Evolutionary conservation across 2,329 filamentous ascomycete genomes (phyloP).

Genomic region (Penicillium italicum): DNA sequence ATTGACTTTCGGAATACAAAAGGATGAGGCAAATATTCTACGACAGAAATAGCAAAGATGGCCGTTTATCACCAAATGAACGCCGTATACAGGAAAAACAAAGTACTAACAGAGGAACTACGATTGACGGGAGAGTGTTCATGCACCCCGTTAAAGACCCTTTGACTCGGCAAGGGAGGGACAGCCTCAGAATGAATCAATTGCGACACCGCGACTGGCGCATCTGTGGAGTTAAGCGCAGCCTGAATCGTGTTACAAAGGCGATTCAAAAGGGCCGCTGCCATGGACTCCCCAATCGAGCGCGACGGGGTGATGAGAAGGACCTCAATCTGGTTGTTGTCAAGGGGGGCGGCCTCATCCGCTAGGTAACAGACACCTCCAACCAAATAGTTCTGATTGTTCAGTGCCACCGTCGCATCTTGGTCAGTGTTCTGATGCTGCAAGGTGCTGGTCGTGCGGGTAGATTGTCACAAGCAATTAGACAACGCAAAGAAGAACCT

Average conservation of each 20-base stretch:
- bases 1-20: too few relatives aligned
- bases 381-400: background rate
- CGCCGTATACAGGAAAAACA: too few relatives aligned
- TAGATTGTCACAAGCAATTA: constrained; percentile 53
- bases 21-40: too few relatives aligned
- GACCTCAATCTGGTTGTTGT: background rate
- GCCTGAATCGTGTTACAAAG: background rate
- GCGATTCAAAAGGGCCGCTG: background rate
- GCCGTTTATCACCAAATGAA: too few relatives aligned
- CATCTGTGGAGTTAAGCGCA: background rate
- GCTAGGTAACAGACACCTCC: background rate
- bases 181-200: background rate
- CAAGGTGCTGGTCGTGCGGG: constrained; percentile 53
- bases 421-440: constrained; percentile 44
- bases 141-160: background rate
- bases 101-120: too few relatives aligned
- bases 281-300: background rate
- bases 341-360: background rate
- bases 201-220: background rate
- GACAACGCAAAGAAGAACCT: too few relatives aligned
- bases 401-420: background rate
- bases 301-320: background rate
- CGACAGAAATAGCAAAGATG: too few relatives aligned
- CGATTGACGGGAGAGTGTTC: background rate
- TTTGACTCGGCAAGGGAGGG: background rate